Conservation (phyloP, 139 green algal species). For the Picochlorum costavermella region DNA sequence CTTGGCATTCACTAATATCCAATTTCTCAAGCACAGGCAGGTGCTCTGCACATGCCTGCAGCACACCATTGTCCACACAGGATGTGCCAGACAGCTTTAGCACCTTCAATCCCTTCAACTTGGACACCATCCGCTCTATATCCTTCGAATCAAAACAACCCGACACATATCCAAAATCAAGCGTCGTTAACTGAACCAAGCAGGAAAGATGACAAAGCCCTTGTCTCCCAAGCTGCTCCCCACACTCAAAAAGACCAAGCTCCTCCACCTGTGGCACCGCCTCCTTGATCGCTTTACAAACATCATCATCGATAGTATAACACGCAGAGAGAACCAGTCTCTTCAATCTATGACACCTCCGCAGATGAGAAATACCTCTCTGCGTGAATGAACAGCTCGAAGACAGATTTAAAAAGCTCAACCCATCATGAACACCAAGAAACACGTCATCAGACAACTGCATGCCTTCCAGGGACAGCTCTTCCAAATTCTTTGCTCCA, state of each 20-base stretch:
- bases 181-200: slow-evolving; percentile 9
- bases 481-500: no score
- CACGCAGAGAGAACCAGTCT: slow-evolving; percentile 24
- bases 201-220: slow-evolving; percentile 1
- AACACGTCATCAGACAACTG: no score
- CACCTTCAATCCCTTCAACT: slow-evolving; percentile 13
- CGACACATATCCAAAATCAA: slow-evolving; percentile 28
- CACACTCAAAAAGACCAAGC: slow-evolving; percentile 26
- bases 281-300: slow-evolving; percentile 6
- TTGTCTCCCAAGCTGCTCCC: slow-evolving; percentile 14
- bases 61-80: slow-evolving; percentile 8
- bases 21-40: slow-evolving; percentile 13
- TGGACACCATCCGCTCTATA: slow-evolving; percentile 10
- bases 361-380: slow-evolving; percentile 4
- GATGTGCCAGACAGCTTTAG: slow-evolving; percentile 14
- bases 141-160: slow-evolving; percentile 11
- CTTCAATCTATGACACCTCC: background rate
- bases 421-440: background rate
- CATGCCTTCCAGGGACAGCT: no score
- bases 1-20: slow-evolving; percentile 27
- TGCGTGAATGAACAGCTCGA: slow-evolving; percentile 15
- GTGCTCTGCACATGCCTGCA: slow-evolving; percentile 1
- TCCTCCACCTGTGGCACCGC: slow-evolving; percentile 11
- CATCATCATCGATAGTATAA: slow-evolving; percentile 22
- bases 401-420: slow-evolving; percentile 14